Percentiles rank a stretch among this genome's conserved stretches.
Conservation (phyloP, 192 early-diverging fungal genomes). For the Globomyces pollinis-pini region DNA sequence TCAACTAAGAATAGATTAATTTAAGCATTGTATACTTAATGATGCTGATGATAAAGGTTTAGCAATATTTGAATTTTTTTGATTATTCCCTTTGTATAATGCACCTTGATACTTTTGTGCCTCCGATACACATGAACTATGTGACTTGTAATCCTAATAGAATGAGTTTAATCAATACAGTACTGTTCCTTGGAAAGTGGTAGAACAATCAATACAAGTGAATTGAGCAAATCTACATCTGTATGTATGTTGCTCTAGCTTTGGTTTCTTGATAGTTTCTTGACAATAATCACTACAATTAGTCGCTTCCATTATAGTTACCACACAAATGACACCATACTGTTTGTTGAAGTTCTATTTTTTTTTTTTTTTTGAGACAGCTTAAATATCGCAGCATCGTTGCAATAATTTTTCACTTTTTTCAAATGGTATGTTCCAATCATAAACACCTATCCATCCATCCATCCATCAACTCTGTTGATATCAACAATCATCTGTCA, state of each 20-base stretch:
- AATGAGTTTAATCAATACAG: too few species aligned
- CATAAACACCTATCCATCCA: too few species aligned
- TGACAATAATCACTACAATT: conserved; percentile 33
- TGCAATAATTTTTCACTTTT: too few species aligned
- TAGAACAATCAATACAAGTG: conserved; percentile 86
- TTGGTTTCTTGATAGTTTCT: conserved; percentile 90
- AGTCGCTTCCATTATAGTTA: background rate
- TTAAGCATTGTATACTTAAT: too few species aligned
- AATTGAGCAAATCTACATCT: conserved; percentile 81
- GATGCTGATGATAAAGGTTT: background rate
- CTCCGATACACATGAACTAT: conserved; percentile 87
- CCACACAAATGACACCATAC: conserved; percentile 9
- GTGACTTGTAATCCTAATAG: conserved; percentile 65
- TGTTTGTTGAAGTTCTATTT: too few species aligned
- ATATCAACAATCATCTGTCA: too few species aligned
- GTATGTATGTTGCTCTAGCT: conserved; percentile 72
- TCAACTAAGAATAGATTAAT: too few species aligned
- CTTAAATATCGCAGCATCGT: too few species aligned
- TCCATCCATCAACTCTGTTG: too few species aligned
- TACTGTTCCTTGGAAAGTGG: conserved; percentile 75
- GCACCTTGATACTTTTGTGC: conserved; percentile 88
- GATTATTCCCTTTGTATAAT: conserved; percentile 55
- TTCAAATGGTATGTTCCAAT: background rate
- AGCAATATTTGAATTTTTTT: background rate
- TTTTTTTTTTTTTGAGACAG: too few species aligned